Base-by-base conservation (phyloP, 2,329 filamentous ascomycete genomes). In the Sporothrix pseudoabietina region DNA sequence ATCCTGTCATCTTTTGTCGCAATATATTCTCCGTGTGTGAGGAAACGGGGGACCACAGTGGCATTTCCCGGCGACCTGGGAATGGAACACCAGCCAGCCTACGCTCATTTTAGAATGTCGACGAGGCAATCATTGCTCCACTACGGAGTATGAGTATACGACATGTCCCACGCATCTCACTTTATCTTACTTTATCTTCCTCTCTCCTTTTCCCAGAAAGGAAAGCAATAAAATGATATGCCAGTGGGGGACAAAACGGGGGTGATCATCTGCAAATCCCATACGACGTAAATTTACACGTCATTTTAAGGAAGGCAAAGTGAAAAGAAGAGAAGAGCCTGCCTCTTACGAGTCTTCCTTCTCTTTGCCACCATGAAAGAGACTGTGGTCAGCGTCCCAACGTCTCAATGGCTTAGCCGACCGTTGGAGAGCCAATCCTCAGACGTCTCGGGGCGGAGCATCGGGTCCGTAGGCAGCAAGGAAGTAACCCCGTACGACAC, bases 151-250 rank as follows among this genome's bases (percentile, higher is more conserved):
- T 35, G 59, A 65, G 35, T 65, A 65, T n/a, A n/a, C n/a, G 30
- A 59, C 55, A 14, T n/a, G 7, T 55, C 14, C 32, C n/a, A 55
- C 52, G n/a, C 10, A 49, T 49, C 44, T 49, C 14, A 22, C n/a
- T 65, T 19, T 39, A 32, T 59, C 52, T 59, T 2, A 12, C 44
- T 47, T 12, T 12, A 26, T 26, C 26, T 26, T 26, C 26, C 52
- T 55, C 26, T 55, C 7, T 14, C 52, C 59, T 12, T 44, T 65
- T 59, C 55, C 59, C 59, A 65, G 59, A 41, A 41, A 1, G 59
- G 59, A 10, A 65, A 65, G n/a, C 59, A 65, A 65, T 44, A 65
- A 65, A 59, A 44, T 14, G 30, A 22, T 39, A 26, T 65, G 19
- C 35, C 59, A n/a, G 59, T 44, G 59, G 35, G n/a, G 35, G 32